These are phyloP conservation scores for Xylaria intraflava DNA, from an alignment of 495 filamentous ascomycete species.

Conservation along the genomic window DNA sequence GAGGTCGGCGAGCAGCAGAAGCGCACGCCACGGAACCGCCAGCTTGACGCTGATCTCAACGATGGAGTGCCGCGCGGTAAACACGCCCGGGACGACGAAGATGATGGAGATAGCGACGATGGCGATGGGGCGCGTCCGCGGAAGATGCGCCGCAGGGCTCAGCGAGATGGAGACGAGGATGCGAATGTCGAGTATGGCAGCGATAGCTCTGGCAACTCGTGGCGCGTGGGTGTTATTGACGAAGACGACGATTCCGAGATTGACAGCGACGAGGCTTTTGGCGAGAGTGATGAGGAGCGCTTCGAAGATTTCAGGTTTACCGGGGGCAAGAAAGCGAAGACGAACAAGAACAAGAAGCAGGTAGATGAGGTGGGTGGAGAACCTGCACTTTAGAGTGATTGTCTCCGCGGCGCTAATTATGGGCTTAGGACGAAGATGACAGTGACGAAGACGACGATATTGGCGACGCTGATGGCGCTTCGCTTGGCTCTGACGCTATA, in stretches of 20 bases:
- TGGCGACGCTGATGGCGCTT: constrained; percentile 47
- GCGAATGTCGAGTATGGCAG: constrained; percentile 54
- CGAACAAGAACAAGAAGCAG: constrained; percentile 23
- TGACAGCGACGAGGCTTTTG: constrained; percentile 91
- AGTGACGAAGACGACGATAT: constrained; percentile 49
- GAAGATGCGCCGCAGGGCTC: constrained; percentile 36
- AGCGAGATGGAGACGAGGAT: constrained; percentile 37
- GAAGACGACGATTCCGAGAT: constrained; percentile 72
- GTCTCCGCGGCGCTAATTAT: constrained; percentile 22
- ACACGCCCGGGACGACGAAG: constrained; percentile 40
- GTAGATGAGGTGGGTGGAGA: constrained; percentile 42
- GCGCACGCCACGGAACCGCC: constrained; percentile 37
- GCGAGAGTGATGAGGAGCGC: constrained; percentile 75
- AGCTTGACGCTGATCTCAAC: constrained; percentile 34
- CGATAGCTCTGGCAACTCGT: constrained; percentile 84
- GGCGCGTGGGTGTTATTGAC: constrained; percentile 70
- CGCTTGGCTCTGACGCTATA: constrained; percentile 75
- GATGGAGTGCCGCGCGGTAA: constrained; percentile 25
- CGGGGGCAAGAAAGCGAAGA: constrained; percentile 50
- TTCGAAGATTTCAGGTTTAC: constrained; percentile 72
- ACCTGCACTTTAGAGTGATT: constrained; percentile 17
- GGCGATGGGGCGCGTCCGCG: constrained; percentile 38
- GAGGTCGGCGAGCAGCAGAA: constrained; percentile 36
- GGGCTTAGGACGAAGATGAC: constrained; percentile 16
- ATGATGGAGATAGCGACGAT: constrained; percentile 49